These are phyloP conservation scores for Zopfochytrium polystomum DNA, from an alignment of 371 early-diverging fungal genomes.

Conservation along the genomic window DNA sequence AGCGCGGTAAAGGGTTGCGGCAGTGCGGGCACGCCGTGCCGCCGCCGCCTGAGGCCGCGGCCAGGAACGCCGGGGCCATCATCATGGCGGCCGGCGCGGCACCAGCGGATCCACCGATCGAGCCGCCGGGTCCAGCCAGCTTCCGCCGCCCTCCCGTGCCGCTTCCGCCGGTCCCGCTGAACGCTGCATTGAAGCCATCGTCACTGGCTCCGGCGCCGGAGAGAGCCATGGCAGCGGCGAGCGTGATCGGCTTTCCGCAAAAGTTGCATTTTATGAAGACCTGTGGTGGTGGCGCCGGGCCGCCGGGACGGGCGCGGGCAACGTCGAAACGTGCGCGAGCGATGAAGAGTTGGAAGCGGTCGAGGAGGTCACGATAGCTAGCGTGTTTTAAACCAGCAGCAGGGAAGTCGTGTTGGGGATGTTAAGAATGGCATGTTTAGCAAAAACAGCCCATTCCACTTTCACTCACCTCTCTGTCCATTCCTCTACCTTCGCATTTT, in stretches of 20 bases:
- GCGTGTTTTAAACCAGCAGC: neutral
- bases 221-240: no score
- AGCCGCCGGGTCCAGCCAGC: no score
- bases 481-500: constrained; percentile 62
- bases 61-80: no score
- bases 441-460: neutral
- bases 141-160: no score
- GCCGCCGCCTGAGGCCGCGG: no score
- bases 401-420: neutral
- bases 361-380: constrained; percentile 83
- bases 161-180: constrained; percentile 1
- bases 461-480: constrained; percentile 73
- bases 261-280: constrained; percentile 86
- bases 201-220: no score
- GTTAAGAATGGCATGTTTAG: neutral
- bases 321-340: constrained; percentile 86
- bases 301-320: no score
- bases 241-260: constrained; percentile 51
- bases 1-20: constrained; percentile 82
- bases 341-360: constrained; percentile 85
- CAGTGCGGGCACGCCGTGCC: constrained; percentile 79
- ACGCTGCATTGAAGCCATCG: no score
- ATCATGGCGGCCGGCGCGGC: no score
- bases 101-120: no score
- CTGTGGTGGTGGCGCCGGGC: no score